phyloP scores from a whole-genome alignment of 495 filamentous ascomycete species.

The Physcia stellaris region DNA sequence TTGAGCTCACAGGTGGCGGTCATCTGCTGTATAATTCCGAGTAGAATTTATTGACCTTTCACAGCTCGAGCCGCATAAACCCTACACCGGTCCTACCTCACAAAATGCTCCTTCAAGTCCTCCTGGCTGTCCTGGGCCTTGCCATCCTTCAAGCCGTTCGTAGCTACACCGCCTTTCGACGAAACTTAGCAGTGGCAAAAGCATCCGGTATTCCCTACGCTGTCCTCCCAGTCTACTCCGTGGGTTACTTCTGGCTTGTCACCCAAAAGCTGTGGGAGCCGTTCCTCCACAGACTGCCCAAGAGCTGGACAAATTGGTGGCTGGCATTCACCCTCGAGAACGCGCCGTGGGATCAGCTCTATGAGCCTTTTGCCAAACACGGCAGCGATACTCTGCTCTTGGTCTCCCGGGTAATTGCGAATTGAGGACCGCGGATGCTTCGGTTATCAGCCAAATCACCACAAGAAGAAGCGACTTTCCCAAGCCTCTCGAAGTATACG shows the following conservation, averaged over 20 bases:
- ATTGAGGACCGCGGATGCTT: slow-evolving; percentile 40
- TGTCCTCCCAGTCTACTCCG: neutral
- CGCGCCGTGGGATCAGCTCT: slow-evolving; percentile 26
- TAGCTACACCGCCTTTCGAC: neutral
- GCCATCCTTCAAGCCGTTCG: too few relatives aligned
- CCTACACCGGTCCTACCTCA: too few relatives aligned
- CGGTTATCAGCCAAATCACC: slow-evolving; percentile 45
- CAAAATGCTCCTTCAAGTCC: too few relatives aligned
- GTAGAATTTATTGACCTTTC: too few relatives aligned
- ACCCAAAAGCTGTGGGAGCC: slow-evolving; percentile 7
- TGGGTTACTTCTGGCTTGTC: neutral
- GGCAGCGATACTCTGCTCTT: slow-evolving; percentile 41
- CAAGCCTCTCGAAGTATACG: slow-evolving; percentile 46
- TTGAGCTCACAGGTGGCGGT: too few relatives aligned
- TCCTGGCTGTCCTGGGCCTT: too few relatives aligned
- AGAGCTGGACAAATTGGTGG: slow-evolving; percentile 11
- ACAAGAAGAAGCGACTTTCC: slow-evolving; percentile 50
- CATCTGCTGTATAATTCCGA: too few relatives aligned
- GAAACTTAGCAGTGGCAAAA: neutral
- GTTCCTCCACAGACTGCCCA: slow-evolving; percentile 10
- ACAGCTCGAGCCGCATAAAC: too few relatives aligned
- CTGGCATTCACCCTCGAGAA: slow-evolving; percentile 16
- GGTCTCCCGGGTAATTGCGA: slow-evolving; percentile 34
- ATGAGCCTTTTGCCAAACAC: slow-evolving; percentile 25
- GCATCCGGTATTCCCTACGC: neutral